phyloP scores from a whole-genome alignment of 805 yeast species.

The Blastobotrys chiropterorum region DNA sequence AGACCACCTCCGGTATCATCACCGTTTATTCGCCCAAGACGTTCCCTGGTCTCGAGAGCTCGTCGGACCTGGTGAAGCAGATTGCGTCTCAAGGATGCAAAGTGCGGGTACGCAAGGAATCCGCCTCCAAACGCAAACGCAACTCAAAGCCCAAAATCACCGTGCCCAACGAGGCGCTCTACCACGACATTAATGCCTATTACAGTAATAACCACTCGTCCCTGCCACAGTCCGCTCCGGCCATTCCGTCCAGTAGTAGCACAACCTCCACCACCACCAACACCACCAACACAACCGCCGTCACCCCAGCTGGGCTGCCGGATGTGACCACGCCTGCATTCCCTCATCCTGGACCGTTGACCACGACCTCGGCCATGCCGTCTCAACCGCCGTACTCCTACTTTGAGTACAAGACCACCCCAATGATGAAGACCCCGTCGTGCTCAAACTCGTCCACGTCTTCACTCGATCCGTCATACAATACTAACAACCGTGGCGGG shows the following conservation, averaged over 20 bases:
- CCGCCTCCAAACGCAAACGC: conserved; percentile 2
- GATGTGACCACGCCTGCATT: not conserved
- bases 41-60: conserved; percentile 31
- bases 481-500: not conserved
- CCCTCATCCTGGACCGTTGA: not conserved
- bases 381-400: not conserved
- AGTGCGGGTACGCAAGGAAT: conserved; percentile 27
- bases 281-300: not conserved
- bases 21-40: conserved; percentile 30
- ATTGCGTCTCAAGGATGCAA: conserved; percentile 28
- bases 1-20: conserved; percentile 20
- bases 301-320: not conserved
- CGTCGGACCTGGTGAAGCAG: conserved; percentile 27
- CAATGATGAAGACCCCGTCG: not conserved
- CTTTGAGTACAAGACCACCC: not conserved
- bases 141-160: not conserved
- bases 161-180: not conserved
- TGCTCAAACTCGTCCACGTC: not conserved
- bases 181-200: not conserved
- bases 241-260: not conserved
- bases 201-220: not conserved
- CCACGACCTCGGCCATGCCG: not conserved
- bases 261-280: not conserved
- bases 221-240: not conserved
- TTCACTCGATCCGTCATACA: not conserved